Base-by-base conservation (phyloP, 2,329 filamentous ascomycete genomes). In the Colletotrichum aenigma region DNA sequence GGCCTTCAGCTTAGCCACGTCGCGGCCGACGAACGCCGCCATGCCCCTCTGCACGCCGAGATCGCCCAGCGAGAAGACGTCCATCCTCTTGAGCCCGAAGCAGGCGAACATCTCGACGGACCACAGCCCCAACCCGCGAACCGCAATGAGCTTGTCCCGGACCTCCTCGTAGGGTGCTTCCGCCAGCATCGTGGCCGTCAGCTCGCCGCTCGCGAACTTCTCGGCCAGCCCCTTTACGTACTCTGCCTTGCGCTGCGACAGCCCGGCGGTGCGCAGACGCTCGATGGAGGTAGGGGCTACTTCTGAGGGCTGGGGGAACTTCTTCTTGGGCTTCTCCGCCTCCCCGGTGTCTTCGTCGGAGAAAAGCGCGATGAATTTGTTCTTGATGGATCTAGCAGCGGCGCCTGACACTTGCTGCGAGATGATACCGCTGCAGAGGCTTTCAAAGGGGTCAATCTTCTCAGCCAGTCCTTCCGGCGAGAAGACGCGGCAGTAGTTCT, bases 51-150 rank as follows among this genome's bases (percentile, higher is more conserved):
- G 97, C 61, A 99, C 95, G 6, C 97, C 97, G 77, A 99, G 86
- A 85, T 99, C 96, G 1, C 97, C 96, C 1, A 95, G 93, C 26
- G 94, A 95, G 83, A 98, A 98, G 26, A 99, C 95, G 85, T 99
- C 96, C 89, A 96, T 94, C 15, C 96, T 90, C 89, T 98, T 98
- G 55, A 99, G 88, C n/a, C 92, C 94, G 85, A 99, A 98, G 84
- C 94, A 95, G 66, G 96, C 95, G 88, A 99, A 99, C 97, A 99
- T 98, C 87, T 98, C 96, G 16, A 98, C 96, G 64, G 93, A 96
- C 97, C 97, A 98, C 70, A 89, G 90, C 0, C 97, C 97, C 66
- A 98, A 86, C 0, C 97, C 97, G 12, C 96, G 90, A 7, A 99
- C 96, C 1, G 96, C 94, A 64, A 94, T 95, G 64, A 99, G 88